A percentile compares a stretch with the other conserved stretches of the same genome.
phyloP scores from a whole-genome alignment of 352 stramenopile genomes.

The Hyphochytrium catenoides region DNA sequence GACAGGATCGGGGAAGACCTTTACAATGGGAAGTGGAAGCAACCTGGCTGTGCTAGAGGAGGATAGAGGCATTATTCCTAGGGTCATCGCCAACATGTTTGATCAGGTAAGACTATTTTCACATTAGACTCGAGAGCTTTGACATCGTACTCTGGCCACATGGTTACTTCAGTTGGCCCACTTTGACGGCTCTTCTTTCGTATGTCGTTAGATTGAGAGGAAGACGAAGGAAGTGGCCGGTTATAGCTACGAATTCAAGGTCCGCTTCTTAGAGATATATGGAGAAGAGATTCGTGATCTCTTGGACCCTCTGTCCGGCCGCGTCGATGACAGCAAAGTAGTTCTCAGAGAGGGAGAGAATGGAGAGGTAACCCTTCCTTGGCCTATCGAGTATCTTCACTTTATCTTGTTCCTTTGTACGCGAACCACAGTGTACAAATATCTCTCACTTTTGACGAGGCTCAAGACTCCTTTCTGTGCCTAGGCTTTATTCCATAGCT shows the following conservation, averaged over 20 bases:
- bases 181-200: too few species aligned
- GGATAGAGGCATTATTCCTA: conserved; percentile 51
- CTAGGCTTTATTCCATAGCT: too few species aligned
- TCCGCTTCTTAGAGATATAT: conserved; percentile 77
- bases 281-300: conserved; percentile 68
- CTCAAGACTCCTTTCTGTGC: too few species aligned
- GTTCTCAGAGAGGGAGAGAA: conserved; percentile 54
- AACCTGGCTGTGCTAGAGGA: conserved; percentile 45
- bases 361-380: too few species aligned
- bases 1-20: conserved; percentile 59
- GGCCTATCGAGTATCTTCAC: too few species aligned
- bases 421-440: too few species aligned
- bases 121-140: too few species aligned
- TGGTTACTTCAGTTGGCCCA: too few species aligned
- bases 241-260: conserved; percentile 32
- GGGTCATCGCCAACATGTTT: conserved; percentile 57
- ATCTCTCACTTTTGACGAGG: too few species aligned
- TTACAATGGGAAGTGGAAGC: conserved; percentile 64
- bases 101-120: too few species aligned
- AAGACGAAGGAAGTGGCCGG: conserved; percentile 26
- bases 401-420: too few species aligned
- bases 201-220: conserved; percentile 25
- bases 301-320: conserved; percentile 28
- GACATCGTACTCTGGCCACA: too few species aligned
- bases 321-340: conserved; percentile 20